Evolutionary conservation across 805 yeast genomes (phyloP), one percentile per base, ranked within the genome.

Genomic region (Pichia insulana): DNA sequence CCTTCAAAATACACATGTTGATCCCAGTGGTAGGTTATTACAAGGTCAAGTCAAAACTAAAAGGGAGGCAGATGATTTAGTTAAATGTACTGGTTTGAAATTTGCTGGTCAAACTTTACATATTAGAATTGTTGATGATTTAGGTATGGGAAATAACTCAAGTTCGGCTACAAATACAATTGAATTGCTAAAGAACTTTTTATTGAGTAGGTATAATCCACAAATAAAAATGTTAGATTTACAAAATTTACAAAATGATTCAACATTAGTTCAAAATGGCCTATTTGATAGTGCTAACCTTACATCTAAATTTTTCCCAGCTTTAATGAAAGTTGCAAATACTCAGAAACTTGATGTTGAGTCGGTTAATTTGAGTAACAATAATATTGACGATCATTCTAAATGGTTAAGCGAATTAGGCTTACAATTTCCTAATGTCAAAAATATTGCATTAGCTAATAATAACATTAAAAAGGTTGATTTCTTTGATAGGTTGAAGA

Each of bases 281-380:
- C 67, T 86, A 40, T 78, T 88, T 47, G 43, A 60, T 3, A 51
- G 50, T 19, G 39, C 57, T 2, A 47, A 44, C 12, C 72, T 75
- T 13, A 64, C 78, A 4, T 72, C 89, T 12, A 92, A 90, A 61
- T 80, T 88, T 73, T 87, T 90, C 59, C 83, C 87, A 10, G 97
- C 97, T 1, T 64, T 92, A 50, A 76, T 90, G 83, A 84, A 82
- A 57, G 62, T 90, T 8, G 95, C 95, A 1, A 63, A 67, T 3
- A 74, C 75, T 41, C 62, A 62, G 27, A 51, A 52, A 3, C 28
- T 58, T n/a, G 77, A 74, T 22, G 81, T 88, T 4, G 81, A 79
- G 26, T 80, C 87, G 44, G 75, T 89, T 7, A 83, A 80, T 58
- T 60, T 87, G 30, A 74, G 89, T 17, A 68, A 68, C 43, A 83